Evolutionary conservation across 176 grass and related monocot genomes (phyloP).

Genomic region (Avena insularis): DNA sequence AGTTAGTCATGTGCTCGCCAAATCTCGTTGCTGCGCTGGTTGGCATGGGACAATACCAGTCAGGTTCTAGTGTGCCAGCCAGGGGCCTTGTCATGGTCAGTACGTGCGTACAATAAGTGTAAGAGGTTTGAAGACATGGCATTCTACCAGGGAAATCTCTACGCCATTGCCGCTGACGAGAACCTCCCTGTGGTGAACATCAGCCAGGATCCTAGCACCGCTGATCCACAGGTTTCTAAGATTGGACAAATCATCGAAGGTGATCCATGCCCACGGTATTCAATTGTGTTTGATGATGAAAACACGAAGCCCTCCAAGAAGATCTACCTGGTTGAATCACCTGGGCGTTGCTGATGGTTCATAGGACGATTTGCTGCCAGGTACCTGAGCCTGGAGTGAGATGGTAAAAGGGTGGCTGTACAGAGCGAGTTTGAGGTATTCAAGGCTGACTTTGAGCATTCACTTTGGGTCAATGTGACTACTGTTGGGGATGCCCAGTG

Average conservation of each 20-base stretch:
- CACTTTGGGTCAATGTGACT: not conserved
- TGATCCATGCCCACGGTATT: not conserved
- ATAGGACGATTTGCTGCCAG: too few relatives aligned
- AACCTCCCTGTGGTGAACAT: constrained; percentile 1
- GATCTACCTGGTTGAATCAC: too few relatives aligned
- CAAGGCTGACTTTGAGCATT: too few relatives aligned
- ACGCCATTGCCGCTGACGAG: not conserved
- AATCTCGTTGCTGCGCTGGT: not conserved
- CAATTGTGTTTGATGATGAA: too few relatives aligned
- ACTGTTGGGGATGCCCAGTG: not conserved
- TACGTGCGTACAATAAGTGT: not conserved
- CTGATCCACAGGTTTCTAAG: not conserved
- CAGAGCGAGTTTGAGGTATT: too few relatives aligned
- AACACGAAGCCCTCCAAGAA: too few relatives aligned
- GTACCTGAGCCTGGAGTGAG: too few relatives aligned
- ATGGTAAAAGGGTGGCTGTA: too few relatives aligned
- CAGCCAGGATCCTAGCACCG: not conserved
- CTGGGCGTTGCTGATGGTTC: too few relatives aligned
- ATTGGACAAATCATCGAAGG: too few relatives aligned
- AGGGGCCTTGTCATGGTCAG: not conserved
- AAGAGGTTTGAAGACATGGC: not conserved
- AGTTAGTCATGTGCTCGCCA: not conserved
- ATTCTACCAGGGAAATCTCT: constrained; percentile 8
- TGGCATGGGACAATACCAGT: not conserved
- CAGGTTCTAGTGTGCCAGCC: not conserved